Conservation (phyloP, 768 basidiomycete species). For the Lactarius akahatsu region DNA sequence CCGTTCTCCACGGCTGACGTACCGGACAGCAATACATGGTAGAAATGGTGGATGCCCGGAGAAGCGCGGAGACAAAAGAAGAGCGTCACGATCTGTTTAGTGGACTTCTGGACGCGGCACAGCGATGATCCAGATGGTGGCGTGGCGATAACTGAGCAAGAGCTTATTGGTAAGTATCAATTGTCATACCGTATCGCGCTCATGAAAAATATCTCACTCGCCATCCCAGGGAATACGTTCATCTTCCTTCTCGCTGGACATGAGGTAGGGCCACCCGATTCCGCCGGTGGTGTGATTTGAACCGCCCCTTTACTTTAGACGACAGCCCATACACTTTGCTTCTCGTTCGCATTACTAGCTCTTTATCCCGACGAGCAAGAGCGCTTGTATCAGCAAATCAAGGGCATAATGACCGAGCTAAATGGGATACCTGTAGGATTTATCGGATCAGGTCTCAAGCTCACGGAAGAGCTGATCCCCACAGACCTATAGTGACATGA, state of each 20-base stretch:
- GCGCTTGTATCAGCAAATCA: slow-evolving; percentile 40
- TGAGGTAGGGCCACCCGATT: slow-evolving; percentile 28
- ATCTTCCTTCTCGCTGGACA: slow-evolving; percentile 40
- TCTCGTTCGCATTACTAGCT: slow-evolving; percentile 44
- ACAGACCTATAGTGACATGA: slow-evolving; percentile 33
- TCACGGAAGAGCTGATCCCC: neutral
- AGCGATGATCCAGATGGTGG: slow-evolving; percentile 23
- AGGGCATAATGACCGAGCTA: slow-evolving; percentile 34
- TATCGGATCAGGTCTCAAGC: neutral
- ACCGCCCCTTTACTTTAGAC: slow-evolving; percentile 33
- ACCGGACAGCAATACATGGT: slow-evolving; percentile 31
- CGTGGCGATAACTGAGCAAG: slow-evolving; percentile 28
- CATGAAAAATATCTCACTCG: neutral
- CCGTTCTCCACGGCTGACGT: neutral
- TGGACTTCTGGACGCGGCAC: slow-evolving; percentile 30
- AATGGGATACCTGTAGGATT: slow-evolving; percentile 28
- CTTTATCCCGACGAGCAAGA: slow-evolving; percentile 45
- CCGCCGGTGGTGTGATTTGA: neutral
- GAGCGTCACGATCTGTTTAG: slow-evolving; percentile 34
- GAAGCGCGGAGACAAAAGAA: slow-evolving; percentile 24
- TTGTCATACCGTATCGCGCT: neutral
- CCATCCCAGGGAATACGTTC: slow-evolving; percentile 32
- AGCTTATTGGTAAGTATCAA: slow-evolving; percentile 27
- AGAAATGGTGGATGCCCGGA: slow-evolving; percentile 32
- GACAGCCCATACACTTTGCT: slow-evolving; percentile 40